A percentile compares a stretch with the other conserved stretches of the same genome.
Evolutionary conservation across 768 basidiomycete species (phyloP).

Genomic region (Boletus rubescentipes): DNA sequence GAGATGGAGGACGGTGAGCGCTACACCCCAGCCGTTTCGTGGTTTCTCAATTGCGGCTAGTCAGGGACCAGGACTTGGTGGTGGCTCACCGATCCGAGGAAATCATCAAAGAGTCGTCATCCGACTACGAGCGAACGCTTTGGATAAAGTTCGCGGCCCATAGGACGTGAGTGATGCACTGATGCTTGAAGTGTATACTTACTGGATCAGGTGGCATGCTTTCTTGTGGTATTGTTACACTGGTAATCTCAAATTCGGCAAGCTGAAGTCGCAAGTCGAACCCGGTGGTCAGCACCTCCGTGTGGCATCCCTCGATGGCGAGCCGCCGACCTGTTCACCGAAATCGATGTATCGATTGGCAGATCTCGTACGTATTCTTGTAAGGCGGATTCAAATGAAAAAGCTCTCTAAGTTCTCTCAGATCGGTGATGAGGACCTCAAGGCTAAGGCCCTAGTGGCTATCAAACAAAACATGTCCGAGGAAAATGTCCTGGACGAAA

Average conservation of each 20-base stretch:
- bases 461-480: conserved; percentile 16
- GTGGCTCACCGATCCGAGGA: conserved; percentile 2
- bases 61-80: background rate
- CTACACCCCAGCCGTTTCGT: background rate
- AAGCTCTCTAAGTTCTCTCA: background rate
- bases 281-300: background rate
- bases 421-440: conserved; percentile 20
- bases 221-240: conserved; percentile 30
- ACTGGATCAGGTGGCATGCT: conserved; percentile 19
- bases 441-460: conserved; percentile 15
- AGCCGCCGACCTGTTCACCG: conserved; percentile 28
- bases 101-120: background rate
- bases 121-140: background rate
- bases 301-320: background rate
- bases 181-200: background rate
- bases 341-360: conserved; percentile 40
- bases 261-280: conserved; percentile 17
- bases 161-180: conserved; percentile 13
- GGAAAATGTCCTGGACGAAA: conserved; percentile 25
- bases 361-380: conserved; percentile 22
- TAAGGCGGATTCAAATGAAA: background rate
- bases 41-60: conserved; percentile 12
- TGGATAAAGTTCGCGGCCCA: conserved; percentile 16
- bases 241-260: conserved; percentile 15
- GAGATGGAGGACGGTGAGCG: conserved; percentile 11